Conservation (phyloP, 2,329 filamentous ascomycete species). For the Colletotrichum gigasporum region DNA sequence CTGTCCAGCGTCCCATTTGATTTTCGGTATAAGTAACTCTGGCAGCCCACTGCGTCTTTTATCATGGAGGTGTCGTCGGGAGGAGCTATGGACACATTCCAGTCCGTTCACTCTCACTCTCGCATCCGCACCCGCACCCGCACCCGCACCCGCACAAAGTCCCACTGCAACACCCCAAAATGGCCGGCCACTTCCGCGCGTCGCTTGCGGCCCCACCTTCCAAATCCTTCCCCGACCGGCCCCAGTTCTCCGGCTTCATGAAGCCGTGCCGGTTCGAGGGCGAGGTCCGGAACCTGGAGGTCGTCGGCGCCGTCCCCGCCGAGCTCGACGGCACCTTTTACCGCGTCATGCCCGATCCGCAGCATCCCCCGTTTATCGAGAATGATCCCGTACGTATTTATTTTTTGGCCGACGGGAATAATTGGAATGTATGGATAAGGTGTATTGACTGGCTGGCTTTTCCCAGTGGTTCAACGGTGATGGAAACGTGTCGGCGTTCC, state of each 20-base stretch:
- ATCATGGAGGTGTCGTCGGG: no score
- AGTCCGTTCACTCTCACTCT: no score
- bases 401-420: not conserved
- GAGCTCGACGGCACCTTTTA: constrained; percentile 38
- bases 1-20: no score
- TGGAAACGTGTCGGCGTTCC: constrained; percentile 48
- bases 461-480: constrained; percentile 51
- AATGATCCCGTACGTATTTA: constrained; percentile 13
- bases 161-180: not conserved
- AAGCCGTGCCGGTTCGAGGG: constrained; percentile 30
- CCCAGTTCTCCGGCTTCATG: constrained; percentile 30
- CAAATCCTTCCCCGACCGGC: constrained; percentile 16
- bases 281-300: constrained; percentile 30
- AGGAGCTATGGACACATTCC: constrained; percentile 8
- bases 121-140: not conserved
- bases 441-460: not conserved
- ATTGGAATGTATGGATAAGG: no score
- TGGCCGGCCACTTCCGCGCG: constrained; percentile 26
- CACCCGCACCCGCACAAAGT: not conserved
- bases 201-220: constrained; percentile 10
- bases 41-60: no score
- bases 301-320: constrained; percentile 34
- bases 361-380: constrained; percentile 39
- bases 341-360: constrained; percentile 53
- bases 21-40: no score